These are phyloP conservation scores for Leccinum disarticulatum DNA, from an alignment of 768 basidiomycete species.

Conservation along the genomic window DNA sequence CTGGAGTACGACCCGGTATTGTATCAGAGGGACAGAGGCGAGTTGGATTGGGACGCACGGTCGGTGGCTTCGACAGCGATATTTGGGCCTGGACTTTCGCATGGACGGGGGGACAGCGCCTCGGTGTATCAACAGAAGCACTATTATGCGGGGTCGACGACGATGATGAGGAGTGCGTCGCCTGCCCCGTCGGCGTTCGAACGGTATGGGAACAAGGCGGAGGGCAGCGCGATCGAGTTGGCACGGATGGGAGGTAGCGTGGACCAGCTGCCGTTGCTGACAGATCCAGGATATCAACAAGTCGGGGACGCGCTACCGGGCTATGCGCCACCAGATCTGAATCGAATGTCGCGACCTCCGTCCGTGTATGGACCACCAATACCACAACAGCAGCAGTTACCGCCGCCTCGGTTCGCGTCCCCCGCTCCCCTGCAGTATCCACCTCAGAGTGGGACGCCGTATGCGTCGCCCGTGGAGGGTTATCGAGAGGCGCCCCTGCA, in stretches of 20 bases:
- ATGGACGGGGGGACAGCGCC: slow-evolving; percentile 35
- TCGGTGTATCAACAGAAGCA: slow-evolving; percentile 44
- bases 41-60: slow-evolving; percentile 84
- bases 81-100: slow-evolving; percentile 39
- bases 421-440: slow-evolving; percentile 41
- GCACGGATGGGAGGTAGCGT: slow-evolving; percentile 47
- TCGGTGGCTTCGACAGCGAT: slow-evolving; percentile 65
- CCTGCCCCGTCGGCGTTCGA: slow-evolving; percentile 52
- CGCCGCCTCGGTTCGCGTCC: slow-evolving; percentile 30
- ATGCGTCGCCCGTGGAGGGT: slow-evolving; percentile 31
- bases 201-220: slow-evolving; percentile 53
- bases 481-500: slow-evolving; percentile 64
- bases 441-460: slow-evolving; percentile 27
- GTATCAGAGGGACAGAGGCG: slow-evolving; percentile 79
- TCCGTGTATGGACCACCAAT: slow-evolving; percentile 33
- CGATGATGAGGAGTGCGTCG: slow-evolving; percentile 30
- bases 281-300: slow-evolving; percentile 21
- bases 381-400: slow-evolving; percentile 25
- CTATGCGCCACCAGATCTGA: slow-evolving; percentile 24
- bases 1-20: slow-evolving; percentile 80
- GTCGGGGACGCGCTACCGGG: slow-evolving; percentile 20
- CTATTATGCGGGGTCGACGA: slow-evolving; percentile 37
- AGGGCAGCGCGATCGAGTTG: slow-evolving; percentile 50
- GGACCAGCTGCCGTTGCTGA: slow-evolving; percentile 64
- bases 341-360: slow-evolving; percentile 10